A percentile compares a stretch with the other conserved stretches of the same genome.
Evolutionary conservation across 2,329 filamentous ascomycete species (phyloP).

Genomic region (Cytospora piceicola): DNA sequence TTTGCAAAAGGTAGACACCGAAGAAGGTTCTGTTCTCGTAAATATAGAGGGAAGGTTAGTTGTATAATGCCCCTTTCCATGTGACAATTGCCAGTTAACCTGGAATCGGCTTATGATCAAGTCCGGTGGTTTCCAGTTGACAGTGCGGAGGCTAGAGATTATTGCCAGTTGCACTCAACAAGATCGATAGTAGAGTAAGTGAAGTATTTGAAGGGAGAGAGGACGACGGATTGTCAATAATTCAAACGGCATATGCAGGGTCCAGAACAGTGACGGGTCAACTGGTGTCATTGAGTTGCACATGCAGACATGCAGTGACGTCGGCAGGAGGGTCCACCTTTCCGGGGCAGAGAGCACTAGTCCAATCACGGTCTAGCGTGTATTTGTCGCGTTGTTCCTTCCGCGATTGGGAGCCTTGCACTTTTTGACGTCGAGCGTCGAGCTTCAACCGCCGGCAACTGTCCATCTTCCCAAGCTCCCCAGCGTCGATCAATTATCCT

Average conservation of each 20-base stretch:
- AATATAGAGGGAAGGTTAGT: no score
- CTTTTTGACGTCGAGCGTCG: constrained; percentile 23
- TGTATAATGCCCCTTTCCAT: background rate
- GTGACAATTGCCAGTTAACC: no score
- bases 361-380: constrained; percentile 9
- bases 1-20: no score
- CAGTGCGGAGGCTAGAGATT: background rate
- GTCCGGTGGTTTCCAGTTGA: background rate
- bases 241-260: background rate
- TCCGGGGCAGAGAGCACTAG: constrained; percentile 4
- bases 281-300: background rate
- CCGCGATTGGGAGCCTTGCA: constrained; percentile 4
- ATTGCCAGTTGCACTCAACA: background rate
- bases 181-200: background rate
- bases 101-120: no score
- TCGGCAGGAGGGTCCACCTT: background rate
- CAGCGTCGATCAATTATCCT: constrained; percentile 7
- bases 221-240: no score
- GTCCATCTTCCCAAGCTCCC: background rate
- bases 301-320: background rate
- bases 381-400: constrained; percentile 12
- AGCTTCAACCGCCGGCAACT: background rate
- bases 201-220: background rate
- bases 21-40: no score
- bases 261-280: no score